These are phyloP conservation scores for Exophiala alcalophila DNA, from an alignment of 2,329 filamentous ascomycete species.

Conservation along the genomic window DNA sequence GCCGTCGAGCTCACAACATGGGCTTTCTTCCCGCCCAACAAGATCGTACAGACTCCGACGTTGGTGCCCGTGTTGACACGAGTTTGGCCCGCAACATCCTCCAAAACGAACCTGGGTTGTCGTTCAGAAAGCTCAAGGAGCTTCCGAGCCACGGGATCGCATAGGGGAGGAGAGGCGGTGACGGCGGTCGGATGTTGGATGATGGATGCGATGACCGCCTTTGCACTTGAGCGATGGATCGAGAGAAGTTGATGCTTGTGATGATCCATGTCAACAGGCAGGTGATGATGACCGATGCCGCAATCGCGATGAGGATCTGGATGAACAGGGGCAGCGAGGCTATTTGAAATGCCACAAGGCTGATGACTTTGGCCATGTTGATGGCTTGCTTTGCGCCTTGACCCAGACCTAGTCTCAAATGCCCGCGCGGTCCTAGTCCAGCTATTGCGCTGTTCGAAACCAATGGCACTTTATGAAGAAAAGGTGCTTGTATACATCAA, in stretches of 20 bases:
- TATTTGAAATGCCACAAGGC: too few species aligned
- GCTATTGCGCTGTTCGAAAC: too few species aligned
- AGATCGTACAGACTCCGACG: conserved; percentile 12
- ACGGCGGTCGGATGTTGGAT: conserved; percentile 2
- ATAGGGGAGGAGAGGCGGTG: conserved; percentile 21
- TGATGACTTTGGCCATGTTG: too few species aligned
- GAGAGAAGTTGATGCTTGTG: conserved; percentile 8
- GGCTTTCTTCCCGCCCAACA: conserved; percentile 14
- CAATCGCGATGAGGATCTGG: conserved; percentile 4
- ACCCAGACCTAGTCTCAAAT: too few species aligned
- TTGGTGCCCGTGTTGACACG: conserved; percentile 4
- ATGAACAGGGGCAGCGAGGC: too few species aligned
- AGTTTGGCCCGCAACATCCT: conserved; percentile 14
- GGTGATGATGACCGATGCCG: neutral
- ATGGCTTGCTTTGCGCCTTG: too few species aligned
- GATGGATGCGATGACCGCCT: too few species aligned
- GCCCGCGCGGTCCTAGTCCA: too few species aligned
- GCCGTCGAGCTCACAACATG: conserved; percentile 16
- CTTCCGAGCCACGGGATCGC: conserved; percentile 21
- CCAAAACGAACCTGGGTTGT: conserved; percentile 24
- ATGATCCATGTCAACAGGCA: conserved; percentile 8
- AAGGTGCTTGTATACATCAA: too few species aligned
- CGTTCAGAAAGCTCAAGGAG: conserved; percentile 17
- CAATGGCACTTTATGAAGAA: too few species aligned
- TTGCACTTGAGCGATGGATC: conserved; percentile 1